Conservation (phyloP, 371 early-diverging fungal genomes). For the Smittium culicis region DNA sequence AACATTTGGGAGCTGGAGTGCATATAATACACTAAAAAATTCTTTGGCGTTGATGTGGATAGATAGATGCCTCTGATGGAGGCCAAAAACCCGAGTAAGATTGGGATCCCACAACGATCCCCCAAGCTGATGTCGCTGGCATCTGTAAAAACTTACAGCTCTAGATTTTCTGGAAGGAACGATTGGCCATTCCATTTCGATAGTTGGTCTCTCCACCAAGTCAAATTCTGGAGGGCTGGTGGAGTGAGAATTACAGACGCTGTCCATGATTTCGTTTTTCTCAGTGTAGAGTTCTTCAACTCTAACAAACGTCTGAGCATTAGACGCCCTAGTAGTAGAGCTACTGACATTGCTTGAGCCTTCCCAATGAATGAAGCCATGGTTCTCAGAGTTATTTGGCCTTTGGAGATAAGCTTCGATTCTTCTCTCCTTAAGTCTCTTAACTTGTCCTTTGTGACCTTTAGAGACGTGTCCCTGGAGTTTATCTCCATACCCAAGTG, state of each 20-base stretch:
- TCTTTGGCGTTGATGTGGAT: neutral
- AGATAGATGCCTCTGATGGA: neutral
- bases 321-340: neutral
- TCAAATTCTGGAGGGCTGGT: neutral
- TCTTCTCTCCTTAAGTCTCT: neutral
- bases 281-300: neutral
- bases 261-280: neutral
- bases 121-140: neutral
- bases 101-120: neutral
- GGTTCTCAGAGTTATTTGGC: neutral
- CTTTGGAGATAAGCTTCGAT: neutral
- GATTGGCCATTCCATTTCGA: neutral
- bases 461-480: conserved; percentile 10
- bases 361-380: conserved; percentile 15
- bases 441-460: neutral
- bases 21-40: neutral
- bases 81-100: neutral
- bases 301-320: neutral
- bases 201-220: neutral
- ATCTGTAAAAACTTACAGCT: neutral
- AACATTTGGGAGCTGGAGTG: neutral
- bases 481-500: conserved; percentile 30
- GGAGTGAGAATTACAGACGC: neutral
- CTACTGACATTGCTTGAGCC: conserved; percentile 6
- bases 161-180: neutral